phyloP scores from a whole-genome alignment of 2,329 filamentous ascomycete species.

The Colletotrichum theobromicola region DNA sequence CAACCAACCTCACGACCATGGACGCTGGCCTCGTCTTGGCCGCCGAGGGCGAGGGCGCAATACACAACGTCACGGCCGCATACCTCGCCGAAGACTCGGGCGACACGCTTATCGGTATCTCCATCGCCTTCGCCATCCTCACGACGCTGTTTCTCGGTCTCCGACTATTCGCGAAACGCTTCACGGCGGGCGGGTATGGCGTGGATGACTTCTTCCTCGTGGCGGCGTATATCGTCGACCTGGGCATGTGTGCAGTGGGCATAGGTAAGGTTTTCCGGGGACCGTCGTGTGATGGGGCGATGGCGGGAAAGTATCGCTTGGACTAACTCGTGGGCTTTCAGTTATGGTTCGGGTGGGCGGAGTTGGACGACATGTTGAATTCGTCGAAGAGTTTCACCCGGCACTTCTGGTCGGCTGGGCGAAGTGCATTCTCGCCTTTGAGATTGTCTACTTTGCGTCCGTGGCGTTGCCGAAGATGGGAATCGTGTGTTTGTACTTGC shows the following conservation, averaged over 20 bases:
- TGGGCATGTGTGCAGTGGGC: constrained; percentile 16
- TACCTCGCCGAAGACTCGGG: constrained; percentile 16
- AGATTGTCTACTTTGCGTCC: constrained; percentile 32
- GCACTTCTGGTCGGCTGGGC: constrained; percentile 24
- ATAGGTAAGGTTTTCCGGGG: constrained; percentile 4
- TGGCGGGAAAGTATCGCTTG: background rate
- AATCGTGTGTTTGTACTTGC: constrained; percentile 34
- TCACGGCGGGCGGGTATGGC: constrained; percentile 14
- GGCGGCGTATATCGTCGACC: constrained; percentile 12
- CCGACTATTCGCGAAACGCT: constrained; percentile 10
- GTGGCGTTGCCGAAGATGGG: constrained; percentile 32
- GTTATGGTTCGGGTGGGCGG: constrained; percentile 28
- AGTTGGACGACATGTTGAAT: constrained; percentile 27
- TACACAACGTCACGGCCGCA: background rate
- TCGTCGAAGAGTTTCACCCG: constrained; percentile 22
- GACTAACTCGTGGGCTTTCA: background rate
- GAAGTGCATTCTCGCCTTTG: constrained; percentile 29
- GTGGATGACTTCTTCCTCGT: constrained; percentile 15
- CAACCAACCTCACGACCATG: background rate
- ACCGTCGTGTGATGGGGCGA: background rate
- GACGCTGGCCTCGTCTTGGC: background rate
- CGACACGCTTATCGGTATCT: constrained; percentile 23
- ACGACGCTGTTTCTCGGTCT: constrained; percentile 14
- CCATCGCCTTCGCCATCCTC: constrained; percentile 19
- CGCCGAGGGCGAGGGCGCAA: background rate